Conservation (phyloP, 805 yeast species). For the Kregervanrija pseudodelftensis region DNA sequence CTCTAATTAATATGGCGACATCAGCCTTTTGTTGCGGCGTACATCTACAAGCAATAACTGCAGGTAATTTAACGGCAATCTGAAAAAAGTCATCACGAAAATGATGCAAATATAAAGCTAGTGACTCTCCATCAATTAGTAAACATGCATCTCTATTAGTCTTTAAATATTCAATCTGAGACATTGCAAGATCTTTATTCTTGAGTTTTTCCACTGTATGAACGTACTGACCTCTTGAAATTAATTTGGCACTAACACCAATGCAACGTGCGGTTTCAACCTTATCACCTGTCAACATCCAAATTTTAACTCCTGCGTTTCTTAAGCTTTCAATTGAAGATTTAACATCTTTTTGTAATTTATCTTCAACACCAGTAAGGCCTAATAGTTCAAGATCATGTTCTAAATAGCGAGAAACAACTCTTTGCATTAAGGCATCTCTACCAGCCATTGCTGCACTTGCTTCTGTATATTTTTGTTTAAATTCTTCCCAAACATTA, state of each 20-base stretch:
- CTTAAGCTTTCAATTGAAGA: slow-evolving; percentile 85
- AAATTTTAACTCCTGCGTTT: slow-evolving; percentile 93
- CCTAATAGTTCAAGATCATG: slow-evolving; percentile 81
- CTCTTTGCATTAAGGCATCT: slow-evolving; percentile 64
- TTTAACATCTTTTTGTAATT: slow-evolving; percentile 85
- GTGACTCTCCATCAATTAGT: slow-evolving; percentile 89
- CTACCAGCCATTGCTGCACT: slow-evolving; percentile 73
- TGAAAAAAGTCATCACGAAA: slow-evolving; percentile 69
- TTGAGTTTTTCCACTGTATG: slow-evolving; percentile 69
- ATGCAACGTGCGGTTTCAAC: slow-evolving; percentile 98
- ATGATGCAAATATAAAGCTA: slow-evolving; percentile 58
- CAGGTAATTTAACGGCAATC: slow-evolving; percentile 71
- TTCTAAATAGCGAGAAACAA: slow-evolving; percentile 66
- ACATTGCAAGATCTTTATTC: slow-evolving; percentile 51
- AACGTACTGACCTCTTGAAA: slow-evolving; percentile 88
- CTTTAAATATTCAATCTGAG: slow-evolving; percentile 64
- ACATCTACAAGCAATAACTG: slow-evolving; percentile 97
- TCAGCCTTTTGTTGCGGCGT: slow-evolving; percentile 99
- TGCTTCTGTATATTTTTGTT: slow-evolving; percentile 60
- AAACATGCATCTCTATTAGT: slow-evolving; percentile 64
- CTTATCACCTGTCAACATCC: slow-evolving; percentile 99
- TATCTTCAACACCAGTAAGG: slow-evolving; percentile 95
- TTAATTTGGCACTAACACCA: slow-evolving; percentile 89
- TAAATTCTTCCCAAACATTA: slow-evolving; percentile 55
- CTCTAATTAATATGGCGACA: slow-evolving; percentile 74